phyloP scores from a whole-genome alignment of 1,284 basidiomycete genomes.

The Thelephora terrestris region DNA sequence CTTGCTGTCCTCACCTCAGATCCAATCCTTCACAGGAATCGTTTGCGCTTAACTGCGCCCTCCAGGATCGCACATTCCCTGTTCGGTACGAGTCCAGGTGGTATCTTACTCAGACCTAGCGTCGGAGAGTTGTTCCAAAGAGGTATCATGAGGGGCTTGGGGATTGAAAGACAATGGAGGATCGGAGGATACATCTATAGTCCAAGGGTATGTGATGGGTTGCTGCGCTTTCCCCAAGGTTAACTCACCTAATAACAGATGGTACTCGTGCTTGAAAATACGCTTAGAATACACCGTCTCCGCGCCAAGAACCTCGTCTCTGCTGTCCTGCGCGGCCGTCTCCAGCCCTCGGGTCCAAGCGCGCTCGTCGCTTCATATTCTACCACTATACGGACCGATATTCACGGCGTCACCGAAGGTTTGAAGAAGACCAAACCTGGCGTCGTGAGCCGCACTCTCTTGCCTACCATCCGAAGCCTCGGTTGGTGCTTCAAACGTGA shows the following conservation, averaged over 20 bases:
- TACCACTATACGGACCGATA: conserved; percentile 13
- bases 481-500: conserved; percentile 53
- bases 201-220: conserved; percentile 34
- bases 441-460: conserved; percentile 33
- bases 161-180: conserved; percentile 53
- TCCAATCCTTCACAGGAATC: conserved; percentile 47
- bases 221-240: neutral
- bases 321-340: conserved; percentile 32
- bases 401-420: too few relatives aligned
- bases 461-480: conserved; percentile 43
- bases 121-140: conserved; percentile 54
- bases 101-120: conserved; percentile 48
- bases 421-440: too few relatives aligned
- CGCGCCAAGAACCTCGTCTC: conserved; percentile 39
- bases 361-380: conserved; percentile 36
- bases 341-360: conserved; percentile 28
- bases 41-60: conserved; percentile 50
- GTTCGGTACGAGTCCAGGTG: conserved; percentile 44
- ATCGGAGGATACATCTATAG: conserved; percentile 56
- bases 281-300: conserved; percentile 36
- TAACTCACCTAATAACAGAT: conserved; percentile 28
- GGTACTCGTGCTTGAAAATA: conserved; percentile 47
- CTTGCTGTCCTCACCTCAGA: conserved; percentile 44
- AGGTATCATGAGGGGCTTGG: conserved; percentile 55
- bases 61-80: conserved; percentile 56